phyloP scores from a whole-genome alignment of 176 grass and related monocot genomes.

The Aegilops speltoides region DNA sequence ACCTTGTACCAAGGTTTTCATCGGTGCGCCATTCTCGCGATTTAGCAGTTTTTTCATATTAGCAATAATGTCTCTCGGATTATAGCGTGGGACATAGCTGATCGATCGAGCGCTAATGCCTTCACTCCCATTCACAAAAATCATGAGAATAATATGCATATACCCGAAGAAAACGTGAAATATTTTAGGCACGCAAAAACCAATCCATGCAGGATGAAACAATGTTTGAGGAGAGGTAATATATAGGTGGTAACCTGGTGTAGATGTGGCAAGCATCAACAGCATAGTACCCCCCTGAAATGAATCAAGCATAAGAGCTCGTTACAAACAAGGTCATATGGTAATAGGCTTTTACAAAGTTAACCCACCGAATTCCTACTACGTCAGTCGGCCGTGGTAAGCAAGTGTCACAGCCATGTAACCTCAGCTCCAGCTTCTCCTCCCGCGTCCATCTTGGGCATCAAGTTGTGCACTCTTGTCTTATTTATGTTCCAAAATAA shows the following conservation, averaged over 20 bases:
- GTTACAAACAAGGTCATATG: neutral
- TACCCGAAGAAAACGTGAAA: constrained; percentile 27
- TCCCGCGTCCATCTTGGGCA: too few relatives aligned
- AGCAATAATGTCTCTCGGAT: constrained; percentile 48
- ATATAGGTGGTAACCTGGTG: constrained; percentile 45
- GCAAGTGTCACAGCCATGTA: too few relatives aligned
- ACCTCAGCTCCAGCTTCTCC: too few relatives aligned
- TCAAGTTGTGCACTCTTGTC: too few relatives aligned
- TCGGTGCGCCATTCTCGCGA: constrained; percentile 30
- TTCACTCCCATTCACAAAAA: constrained; percentile 62
- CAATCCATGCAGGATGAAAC: neutral
- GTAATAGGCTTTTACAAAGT: neutral
- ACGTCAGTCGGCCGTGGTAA: too few relatives aligned
- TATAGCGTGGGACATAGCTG: constrained; percentile 47
- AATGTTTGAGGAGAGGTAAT: neutral
- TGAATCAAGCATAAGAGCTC: neutral
- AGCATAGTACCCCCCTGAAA: constrained; percentile 52
- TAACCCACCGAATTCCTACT: constrained; percentile 36
- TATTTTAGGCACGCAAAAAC: neutral
- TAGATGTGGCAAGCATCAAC: constrained; percentile 39
- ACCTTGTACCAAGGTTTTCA: constrained; percentile 63
- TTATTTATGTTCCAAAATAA: fast-evolving
- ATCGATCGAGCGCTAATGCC: constrained; percentile 27
- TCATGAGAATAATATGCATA: neutral
- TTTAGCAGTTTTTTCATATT: constrained; percentile 50